Conservation (phyloP, 2,329 filamentous ascomycete species). For the Fusarium brachygibbosum region DNA sequence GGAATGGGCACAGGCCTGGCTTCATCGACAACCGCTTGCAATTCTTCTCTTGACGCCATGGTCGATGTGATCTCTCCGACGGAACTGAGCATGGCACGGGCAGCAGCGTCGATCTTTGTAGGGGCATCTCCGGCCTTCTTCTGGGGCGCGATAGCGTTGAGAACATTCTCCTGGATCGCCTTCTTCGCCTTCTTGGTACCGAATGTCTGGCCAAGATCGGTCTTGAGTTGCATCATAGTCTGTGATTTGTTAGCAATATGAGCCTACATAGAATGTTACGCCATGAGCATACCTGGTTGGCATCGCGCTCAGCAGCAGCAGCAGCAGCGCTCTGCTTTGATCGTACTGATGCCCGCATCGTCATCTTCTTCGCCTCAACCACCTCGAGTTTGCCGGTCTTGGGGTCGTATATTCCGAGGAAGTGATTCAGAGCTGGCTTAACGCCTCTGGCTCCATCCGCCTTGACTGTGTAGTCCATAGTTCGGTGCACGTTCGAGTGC, state of each 20-base stretch:
- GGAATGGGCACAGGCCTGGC: slow-evolving; percentile 80
- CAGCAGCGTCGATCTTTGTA: slow-evolving; percentile 67
- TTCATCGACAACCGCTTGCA: slow-evolving; percentile 74
- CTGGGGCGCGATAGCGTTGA: slow-evolving; percentile 75
- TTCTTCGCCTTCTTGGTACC: slow-evolving; percentile 90
- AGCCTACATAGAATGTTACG: not conserved
- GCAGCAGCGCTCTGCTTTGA: slow-evolving; percentile 66
- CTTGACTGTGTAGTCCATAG: slow-evolving; percentile 70
- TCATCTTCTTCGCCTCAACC: slow-evolving; percentile 74
- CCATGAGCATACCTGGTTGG: slow-evolving; percentile 46
- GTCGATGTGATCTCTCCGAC: slow-evolving; percentile 72
- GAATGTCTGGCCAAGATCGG: slow-evolving; percentile 81
- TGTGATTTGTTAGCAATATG: slow-evolving; percentile 53
- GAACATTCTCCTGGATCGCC: slow-evolving; percentile 74
- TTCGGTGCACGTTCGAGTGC: slow-evolving; percentile 69
- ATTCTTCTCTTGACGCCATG: slow-evolving; percentile 76
- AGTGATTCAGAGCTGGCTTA: slow-evolving; percentile 68
- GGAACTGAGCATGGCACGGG: slow-evolving; percentile 71
- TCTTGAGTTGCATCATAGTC: slow-evolving; percentile 72
- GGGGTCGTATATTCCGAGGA: slow-evolving; percentile 74
- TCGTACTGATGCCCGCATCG: slow-evolving; percentile 69
- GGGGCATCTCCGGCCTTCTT: slow-evolving; percentile 54
- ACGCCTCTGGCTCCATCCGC: slow-evolving; percentile 57
- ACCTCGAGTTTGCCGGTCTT: slow-evolving; percentile 70
- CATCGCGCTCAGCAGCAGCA: slow-evolving; percentile 56